These are phyloP conservation scores for Auriscalpium orientale DNA, from an alignment of 768 basidiomycete genomes.

Conservation along the genomic window DNA sequence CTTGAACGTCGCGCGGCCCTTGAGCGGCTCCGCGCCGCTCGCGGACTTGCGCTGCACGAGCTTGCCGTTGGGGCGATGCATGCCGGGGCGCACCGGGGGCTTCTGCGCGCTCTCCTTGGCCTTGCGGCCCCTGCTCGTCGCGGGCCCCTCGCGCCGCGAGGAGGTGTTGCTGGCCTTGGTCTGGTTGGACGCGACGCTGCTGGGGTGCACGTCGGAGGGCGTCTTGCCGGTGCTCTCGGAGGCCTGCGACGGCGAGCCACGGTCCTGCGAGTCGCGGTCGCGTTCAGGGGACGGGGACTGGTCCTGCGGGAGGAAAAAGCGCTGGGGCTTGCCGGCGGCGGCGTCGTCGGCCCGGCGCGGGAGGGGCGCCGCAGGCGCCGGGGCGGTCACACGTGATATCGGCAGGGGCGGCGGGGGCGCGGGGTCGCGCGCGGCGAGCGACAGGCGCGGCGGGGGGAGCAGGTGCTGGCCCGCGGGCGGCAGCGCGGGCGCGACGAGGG, in stretches of 20 bases:
- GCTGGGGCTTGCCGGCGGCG: conserved; percentile 29
- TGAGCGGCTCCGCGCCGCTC: conserved; percentile 12
- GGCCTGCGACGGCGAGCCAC: conserved; percentile 21
- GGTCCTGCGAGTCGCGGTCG: conserved; percentile 16
- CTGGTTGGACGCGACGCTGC: conserved; percentile 30
- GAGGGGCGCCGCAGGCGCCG: conserved; percentile 4
- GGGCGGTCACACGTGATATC: background rate
- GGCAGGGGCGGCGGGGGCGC: background rate
- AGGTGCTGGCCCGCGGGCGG: no score
- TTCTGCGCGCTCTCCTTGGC: conserved; percentile 9
- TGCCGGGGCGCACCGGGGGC: conserved; percentile 4
- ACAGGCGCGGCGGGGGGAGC: no score
- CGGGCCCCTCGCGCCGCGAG: conserved; percentile 10
- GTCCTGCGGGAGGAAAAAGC: conserved; percentile 36
- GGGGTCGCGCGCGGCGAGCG: no score
- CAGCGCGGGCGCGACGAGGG: no score
- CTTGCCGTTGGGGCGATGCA: background rate
- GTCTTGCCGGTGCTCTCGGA: conserved; percentile 24
- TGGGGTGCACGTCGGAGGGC: conserved; percentile 23
- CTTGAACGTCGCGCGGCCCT: conserved; percentile 36
- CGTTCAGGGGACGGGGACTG: conserved; percentile 35
- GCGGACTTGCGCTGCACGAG: conserved; percentile 15
- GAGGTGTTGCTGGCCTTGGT: conserved; percentile 21
- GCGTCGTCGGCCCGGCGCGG: conserved; percentile 18
- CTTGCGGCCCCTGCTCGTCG: conserved; percentile 19